phyloP scores from a whole-genome alignment of 805 yeast species.

The Starmerella davenportii region DNA sequence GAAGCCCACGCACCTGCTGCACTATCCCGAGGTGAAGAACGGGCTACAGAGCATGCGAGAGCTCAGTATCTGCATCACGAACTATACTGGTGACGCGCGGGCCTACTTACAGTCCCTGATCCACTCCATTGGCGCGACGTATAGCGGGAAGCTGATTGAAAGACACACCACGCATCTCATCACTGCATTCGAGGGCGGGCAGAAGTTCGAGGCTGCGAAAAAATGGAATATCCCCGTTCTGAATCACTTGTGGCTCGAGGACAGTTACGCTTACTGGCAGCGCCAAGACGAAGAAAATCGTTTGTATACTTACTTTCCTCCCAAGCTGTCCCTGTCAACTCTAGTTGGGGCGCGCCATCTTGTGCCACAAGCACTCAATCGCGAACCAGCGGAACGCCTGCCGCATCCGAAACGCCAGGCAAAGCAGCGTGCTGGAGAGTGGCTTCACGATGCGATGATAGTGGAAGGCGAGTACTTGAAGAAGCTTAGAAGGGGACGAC shows the following conservation, averaged over 20 bases:
- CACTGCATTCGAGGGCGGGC: slow-evolving; percentile 49
- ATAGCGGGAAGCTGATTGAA: slow-evolving; percentile 46
- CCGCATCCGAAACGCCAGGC: slow-evolving; percentile 28
- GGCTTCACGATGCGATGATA: slow-evolving; percentile 44
- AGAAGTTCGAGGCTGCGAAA: slow-evolving; percentile 54
- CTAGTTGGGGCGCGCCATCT: slow-evolving; percentile 37
- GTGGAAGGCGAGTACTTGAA: slow-evolving; percentile 41
- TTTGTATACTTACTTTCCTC: slow-evolving; percentile 33
- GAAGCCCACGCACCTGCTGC: slow-evolving; percentile 43
- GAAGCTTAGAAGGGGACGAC: slow-evolving; percentile 21
- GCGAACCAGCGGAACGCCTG: slow-evolving; percentile 18
- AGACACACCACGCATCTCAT: slow-evolving; percentile 54
- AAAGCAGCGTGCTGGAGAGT: slow-evolving; percentile 44
- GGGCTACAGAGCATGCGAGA: slow-evolving; percentile 38
- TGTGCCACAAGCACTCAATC: slow-evolving; percentile 27
- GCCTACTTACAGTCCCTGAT: slow-evolving; percentile 48
- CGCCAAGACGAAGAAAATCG: slow-evolving; percentile 30
- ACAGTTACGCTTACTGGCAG: slow-evolving; percentile 48
- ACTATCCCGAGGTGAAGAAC: slow-evolving; percentile 44
- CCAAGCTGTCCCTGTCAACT: slow-evolving; percentile 27
- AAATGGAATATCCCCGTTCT: slow-evolving; percentile 51
- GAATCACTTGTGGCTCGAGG: slow-evolving; percentile 82
- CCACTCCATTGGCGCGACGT: slow-evolving; percentile 53
- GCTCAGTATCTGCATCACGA: slow-evolving; percentile 49
- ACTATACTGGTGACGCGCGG: slow-evolving; percentile 74